These are phyloP conservation scores for Antitrichia curtipendula DNA, from an alignment of 225 moss, liverwort and hornwort species.

Conservation along the genomic window DNA sequence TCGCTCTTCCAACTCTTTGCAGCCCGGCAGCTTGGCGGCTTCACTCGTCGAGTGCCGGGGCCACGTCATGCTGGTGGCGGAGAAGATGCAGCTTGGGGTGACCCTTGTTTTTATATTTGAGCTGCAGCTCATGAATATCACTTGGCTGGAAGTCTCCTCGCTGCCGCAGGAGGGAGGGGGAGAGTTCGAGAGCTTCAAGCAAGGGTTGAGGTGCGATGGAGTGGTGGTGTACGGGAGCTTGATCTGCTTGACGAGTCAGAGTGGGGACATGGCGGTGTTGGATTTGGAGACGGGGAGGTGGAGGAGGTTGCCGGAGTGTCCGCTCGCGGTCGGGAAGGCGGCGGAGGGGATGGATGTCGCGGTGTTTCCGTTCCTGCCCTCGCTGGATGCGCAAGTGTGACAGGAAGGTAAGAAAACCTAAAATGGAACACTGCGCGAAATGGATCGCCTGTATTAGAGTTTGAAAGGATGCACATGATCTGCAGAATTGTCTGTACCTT, in stretches of 20 bases:
- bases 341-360: constrained; percentile 12
- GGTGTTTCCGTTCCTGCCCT: constrained; percentile 30
- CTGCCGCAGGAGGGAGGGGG: constrained; percentile 12
- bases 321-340: constrained; percentile 7
- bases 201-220: constrained; percentile 32
- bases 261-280: constrained; percentile 20
- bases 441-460: neutral
- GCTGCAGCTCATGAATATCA: constrained; percentile 16
- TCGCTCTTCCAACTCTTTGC: constrained; percentile 16
- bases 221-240: constrained; percentile 17
- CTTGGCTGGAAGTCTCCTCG: constrained; percentile 20
- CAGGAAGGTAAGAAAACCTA: too few relatives aligned
- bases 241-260: constrained; percentile 39
- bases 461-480: neutral
- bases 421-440: neutral
- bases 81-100: constrained; percentile 30
- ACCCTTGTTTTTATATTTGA: constrained; percentile 24
- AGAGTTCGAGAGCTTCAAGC: constrained; percentile 36
- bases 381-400: constrained; percentile 25
- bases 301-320: constrained; percentile 13
- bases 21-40: constrained; percentile 21
- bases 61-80: constrained; percentile 27
- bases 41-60: constrained; percentile 32
- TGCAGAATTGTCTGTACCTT: neutral
- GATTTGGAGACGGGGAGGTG: neutral